Evolutionary conservation across 2,329 filamentous ascomycete genomes (phyloP).

Genomic region (Cytospora mali): DNA sequence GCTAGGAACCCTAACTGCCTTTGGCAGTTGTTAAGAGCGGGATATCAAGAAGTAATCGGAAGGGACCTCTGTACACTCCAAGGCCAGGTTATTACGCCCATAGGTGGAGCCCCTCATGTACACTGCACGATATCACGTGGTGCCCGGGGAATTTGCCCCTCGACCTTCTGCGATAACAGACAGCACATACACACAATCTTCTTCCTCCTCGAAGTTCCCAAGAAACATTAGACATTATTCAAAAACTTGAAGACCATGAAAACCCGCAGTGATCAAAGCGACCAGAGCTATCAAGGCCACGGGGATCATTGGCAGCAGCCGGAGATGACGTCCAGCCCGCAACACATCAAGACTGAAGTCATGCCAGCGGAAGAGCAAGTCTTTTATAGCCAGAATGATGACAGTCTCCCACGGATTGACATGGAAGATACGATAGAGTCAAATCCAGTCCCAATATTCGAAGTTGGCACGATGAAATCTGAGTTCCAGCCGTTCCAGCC

Average conservation of each 20-base stretch:
- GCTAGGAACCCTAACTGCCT: too few relatives aligned
- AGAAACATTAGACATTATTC: neutral
- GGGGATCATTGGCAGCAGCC: neutral
- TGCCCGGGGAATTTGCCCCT: neutral
- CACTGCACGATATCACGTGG: neutral
- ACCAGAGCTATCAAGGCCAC: neutral
- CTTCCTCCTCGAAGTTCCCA: neutral
- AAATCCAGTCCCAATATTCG: neutral
- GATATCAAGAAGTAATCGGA: too few relatives aligned
- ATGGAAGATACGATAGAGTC: neutral
- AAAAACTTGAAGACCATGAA: neutral
- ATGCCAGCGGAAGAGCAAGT: neutral
- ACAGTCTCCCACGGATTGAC: neutral
- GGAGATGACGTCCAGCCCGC: neutral
- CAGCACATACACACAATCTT: neutral
- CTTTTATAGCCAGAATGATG: neutral
- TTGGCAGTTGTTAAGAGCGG: too few relatives aligned
- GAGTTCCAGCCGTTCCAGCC: conserved; percentile 2
- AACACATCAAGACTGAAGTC: neutral
- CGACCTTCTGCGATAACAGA: neutral
- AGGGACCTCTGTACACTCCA: too few relatives aligned
- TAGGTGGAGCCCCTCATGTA: neutral
- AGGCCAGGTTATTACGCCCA: neutral
- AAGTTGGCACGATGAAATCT: neutral
- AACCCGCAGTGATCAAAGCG: neutral